phyloP scores from a whole-genome alignment of 768 basidiomycete species.

The Mycena latifolia region DNA sequence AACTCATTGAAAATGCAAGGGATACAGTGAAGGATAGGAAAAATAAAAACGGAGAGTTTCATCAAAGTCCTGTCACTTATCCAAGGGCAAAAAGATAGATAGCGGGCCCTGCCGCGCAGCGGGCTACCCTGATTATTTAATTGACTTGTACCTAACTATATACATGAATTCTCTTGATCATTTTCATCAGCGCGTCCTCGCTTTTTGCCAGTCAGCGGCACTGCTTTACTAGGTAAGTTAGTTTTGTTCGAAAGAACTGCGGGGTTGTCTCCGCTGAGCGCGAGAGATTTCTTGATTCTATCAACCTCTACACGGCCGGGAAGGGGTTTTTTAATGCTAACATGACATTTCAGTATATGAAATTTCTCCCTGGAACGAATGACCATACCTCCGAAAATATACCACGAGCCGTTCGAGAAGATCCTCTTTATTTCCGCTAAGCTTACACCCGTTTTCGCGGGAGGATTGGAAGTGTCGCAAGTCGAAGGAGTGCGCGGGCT shows the following conservation, averaged over 20 bases:
- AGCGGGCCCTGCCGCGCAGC: no score
- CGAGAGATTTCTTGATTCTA: not conserved
- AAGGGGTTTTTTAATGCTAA: not conserved
- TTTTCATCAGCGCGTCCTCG: not conserved
- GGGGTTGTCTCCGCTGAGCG: not conserved
- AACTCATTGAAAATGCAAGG: no score
- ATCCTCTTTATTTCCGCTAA: not conserved
- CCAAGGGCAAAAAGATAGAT: no score
- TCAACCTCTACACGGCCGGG: not conserved
- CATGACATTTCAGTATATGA: no score
- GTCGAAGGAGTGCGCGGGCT: not conserved
- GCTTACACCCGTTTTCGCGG: conserved; percentile 1
- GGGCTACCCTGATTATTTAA: no score
- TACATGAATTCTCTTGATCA: conserved; percentile 4
- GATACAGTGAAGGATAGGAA: no score
- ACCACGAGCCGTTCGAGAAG: conserved; percentile 2
- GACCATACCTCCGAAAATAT: conserved; percentile 1
- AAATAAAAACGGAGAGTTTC: no score
- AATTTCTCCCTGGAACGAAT: no score
- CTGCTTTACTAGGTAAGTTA: not conserved
- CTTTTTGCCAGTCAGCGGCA: not conserved
- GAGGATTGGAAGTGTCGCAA: not conserved
- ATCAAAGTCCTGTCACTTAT: no score
- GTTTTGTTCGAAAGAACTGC: conserved; percentile 9
- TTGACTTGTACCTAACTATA: not conserved